Evolutionary conservation across 441 rosid species (phyloP), one percentile per base, ranked within the genome.

Genomic region (Kokia cookei): DNA sequence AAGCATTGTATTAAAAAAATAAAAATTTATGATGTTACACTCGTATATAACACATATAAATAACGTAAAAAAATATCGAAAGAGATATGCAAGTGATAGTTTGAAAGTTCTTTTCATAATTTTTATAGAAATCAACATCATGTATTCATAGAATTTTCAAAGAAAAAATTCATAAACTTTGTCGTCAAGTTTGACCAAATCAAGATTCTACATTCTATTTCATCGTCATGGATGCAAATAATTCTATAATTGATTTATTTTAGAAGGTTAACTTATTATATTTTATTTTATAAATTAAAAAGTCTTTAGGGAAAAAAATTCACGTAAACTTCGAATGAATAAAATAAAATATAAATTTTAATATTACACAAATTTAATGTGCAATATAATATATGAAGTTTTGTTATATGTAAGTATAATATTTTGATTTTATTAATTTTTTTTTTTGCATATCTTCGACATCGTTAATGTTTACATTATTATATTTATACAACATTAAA

Each of bases 1-100:
- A 32, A 32, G 0, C 0, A 32, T 32, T 32, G 0, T 4, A 32
- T 32, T 0, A 32, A 32, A 29, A n/a, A 32, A 32, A 32, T 0
- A 32, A 32, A 4, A 4, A 1, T 0, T 32, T 4, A 1, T 1
- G 1, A 4, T 32, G 7, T 6, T 37, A 37, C 6, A 6, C 8
- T 5, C 40, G 6, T 5, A 37, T 19, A 19, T 19, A 37, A 6
- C 40, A 5, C 2, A 37, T 2, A 37, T 37, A 19, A 19, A 37
- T 37, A 37, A 37, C 40, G 40, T 37, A 6, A 37, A 6, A 37
- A 5, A 35, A 5, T 37, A 6, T 37, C 1, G 2, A 37, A 37
- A 35, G 5, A 37, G 7, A 29, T 19, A 5, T 32, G 0, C 40
- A 6, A 37, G 35, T 5, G 17, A 14, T 48, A 14, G 13, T 48